These are phyloP conservation scores for Ogataea neopini DNA, from an alignment of 805 yeast genomes.

Conservation along the genomic window DNA sequence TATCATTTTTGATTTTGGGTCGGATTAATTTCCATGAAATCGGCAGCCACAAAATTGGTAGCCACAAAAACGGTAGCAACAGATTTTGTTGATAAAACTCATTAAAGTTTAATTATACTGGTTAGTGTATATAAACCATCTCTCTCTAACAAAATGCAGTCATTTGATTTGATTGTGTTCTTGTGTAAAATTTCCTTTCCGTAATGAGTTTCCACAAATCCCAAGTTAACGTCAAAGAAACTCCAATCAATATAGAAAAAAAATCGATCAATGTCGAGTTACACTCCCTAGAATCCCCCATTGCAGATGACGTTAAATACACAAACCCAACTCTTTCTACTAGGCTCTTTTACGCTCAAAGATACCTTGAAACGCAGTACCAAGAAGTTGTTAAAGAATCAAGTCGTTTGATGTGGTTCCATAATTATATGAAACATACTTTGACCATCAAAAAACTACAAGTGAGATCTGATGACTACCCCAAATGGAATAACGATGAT, in stretches of 20 bases:
- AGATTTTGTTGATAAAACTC: too few relatives aligned
- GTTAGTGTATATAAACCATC: too few relatives aligned
- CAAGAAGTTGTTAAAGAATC: slow-evolving; percentile 10
- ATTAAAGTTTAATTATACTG: too few relatives aligned
- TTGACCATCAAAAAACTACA: slow-evolving; percentile 11
- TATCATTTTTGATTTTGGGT: too few relatives aligned
- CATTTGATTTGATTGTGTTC: too few relatives aligned
- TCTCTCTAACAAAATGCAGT: too few relatives aligned
- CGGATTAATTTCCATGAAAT: not conserved
- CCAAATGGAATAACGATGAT: slow-evolving; percentile 21
- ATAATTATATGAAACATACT: slow-evolving; percentile 10
- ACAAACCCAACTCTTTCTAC: slow-evolving; percentile 11
- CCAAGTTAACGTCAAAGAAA: too few relatives aligned
- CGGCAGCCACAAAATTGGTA: too few relatives aligned
- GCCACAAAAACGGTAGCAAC: too few relatives aligned
- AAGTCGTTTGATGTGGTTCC: slow-evolving; percentile 8
- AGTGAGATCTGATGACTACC: slow-evolving; percentile 11
- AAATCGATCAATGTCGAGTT: not conserved
- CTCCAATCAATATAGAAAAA: too few relatives aligned
- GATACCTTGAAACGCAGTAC: slow-evolving; percentile 23
- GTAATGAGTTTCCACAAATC: too few relatives aligned
- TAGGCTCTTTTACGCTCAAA: slow-evolving; percentile 27
- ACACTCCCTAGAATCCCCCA: not conserved
- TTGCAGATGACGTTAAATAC: slow-evolving; percentile 2
- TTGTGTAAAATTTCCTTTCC: too few relatives aligned